A percentile compares a stretch with the other conserved stretches of the same genome.
These are phyloP conservation scores for Umbilicaria muhlenbergii DNA, from an alignment of 495 filamentous ascomycete genomes.

Conservation along the genomic window DNA sequence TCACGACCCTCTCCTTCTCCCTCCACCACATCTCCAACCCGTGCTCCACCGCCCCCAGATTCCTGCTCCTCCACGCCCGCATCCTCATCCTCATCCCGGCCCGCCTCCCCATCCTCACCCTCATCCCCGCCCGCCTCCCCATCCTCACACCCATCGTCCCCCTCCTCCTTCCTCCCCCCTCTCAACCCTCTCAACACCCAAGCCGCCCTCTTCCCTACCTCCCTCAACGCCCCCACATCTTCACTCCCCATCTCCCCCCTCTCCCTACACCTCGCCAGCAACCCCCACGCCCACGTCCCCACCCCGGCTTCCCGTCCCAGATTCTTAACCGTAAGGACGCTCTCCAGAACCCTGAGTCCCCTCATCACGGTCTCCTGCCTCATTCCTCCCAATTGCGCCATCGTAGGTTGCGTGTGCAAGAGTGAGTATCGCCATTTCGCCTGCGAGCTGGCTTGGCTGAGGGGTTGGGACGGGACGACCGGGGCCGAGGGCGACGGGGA, in stretches of 20 bases:
- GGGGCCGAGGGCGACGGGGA: slow-evolving; percentile 28
- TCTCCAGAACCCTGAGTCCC: slow-evolving; percentile 17
- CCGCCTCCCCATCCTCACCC: slow-evolving; percentile 17
- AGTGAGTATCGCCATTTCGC: slow-evolving; percentile 3
- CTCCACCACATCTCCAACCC: slow-evolving; percentile 6
- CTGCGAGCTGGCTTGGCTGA: background rate
- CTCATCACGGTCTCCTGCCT: slow-evolving; percentile 27
- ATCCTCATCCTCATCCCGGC: slow-evolving; percentile 8
- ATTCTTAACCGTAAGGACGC: slow-evolving; percentile 30
- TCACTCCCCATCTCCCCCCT: slow-evolving; percentile 30
- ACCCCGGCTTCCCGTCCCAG: slow-evolving; percentile 33
- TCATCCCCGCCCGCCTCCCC: slow-evolving; percentile 16
- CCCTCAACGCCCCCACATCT: slow-evolving; percentile 34
- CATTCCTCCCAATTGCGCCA: slow-evolving; percentile 23
- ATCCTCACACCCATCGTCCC: slow-evolving; percentile 8
- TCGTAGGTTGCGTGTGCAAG: slow-evolving; percentile 5
- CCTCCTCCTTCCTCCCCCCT: slow-evolving; percentile 11
- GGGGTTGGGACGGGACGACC: background rate
- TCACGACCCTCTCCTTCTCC: background rate
- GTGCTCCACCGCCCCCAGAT: slow-evolving; percentile 4
- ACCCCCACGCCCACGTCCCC: slow-evolving; percentile 34
- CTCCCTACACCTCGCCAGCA: slow-evolving; percentile 31
- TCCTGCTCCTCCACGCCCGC: slow-evolving; percentile 5
- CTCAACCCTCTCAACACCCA: slow-evolving; percentile 17
- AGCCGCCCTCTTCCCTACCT: slow-evolving; percentile 24